These are phyloP conservation scores for Artemisia annua DNA, from an alignment of 129 eudicot species.

Conservation along the genomic window DNA sequence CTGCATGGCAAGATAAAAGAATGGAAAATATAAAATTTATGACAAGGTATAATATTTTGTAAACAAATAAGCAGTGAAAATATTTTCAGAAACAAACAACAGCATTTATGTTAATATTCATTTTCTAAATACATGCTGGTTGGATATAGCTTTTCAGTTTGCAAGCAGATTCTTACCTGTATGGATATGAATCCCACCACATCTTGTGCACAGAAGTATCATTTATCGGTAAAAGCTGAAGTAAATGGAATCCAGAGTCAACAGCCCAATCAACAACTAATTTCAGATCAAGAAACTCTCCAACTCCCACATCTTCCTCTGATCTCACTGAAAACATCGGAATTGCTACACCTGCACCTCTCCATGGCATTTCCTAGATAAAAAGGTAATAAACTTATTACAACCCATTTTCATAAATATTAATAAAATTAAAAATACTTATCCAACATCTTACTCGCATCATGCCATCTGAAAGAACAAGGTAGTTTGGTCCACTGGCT, in stretches of 20 bases:
- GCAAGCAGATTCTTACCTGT: slow-evolving; percentile 50
- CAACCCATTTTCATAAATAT: not conserved
- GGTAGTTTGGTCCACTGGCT: slow-evolving; percentile 59
- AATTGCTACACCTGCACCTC: slow-evolving; percentile 96
- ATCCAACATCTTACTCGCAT: slow-evolving; percentile 68
- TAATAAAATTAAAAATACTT: not conserved
- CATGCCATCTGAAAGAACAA: slow-evolving; percentile 86
- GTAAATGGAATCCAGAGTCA: slow-evolving; percentile 88
- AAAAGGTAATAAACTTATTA: not conserved
- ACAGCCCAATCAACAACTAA: slow-evolving; percentile 95
- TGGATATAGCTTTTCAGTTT: not conserved
- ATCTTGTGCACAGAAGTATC: slow-evolving; percentile 92
- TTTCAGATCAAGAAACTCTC: slow-evolving; percentile 98
- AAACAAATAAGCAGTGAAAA: not conserved
- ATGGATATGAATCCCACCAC: slow-evolving; percentile 99
- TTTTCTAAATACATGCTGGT: not conserved
- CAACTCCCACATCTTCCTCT: slow-evolving; percentile 89
- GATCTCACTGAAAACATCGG: slow-evolving; percentile 98
- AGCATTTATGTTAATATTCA: not conserved
- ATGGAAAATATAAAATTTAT: not conserved
- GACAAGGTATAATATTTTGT: not conserved
- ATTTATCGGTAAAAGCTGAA: slow-evolving; percentile 93
- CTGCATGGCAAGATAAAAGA: slow-evolving; percentile 48
- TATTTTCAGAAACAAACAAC: not conserved
- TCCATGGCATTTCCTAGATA: slow-evolving; percentile 86